phyloP scores from a whole-genome alignment of 164 flowering plant genomes.

The Macadamia tetraphylla region DNA sequence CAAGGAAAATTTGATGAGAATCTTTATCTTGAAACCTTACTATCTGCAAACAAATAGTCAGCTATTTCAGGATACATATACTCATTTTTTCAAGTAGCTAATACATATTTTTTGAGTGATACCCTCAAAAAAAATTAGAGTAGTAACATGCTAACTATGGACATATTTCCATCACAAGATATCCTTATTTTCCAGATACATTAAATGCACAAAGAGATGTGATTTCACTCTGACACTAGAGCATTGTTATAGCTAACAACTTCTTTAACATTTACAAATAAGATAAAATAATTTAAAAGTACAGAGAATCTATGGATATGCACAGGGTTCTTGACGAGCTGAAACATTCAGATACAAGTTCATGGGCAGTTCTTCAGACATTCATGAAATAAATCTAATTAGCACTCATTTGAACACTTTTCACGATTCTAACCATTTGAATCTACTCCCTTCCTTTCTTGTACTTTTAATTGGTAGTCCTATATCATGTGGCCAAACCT shows the following conservation, averaged over 20 bases:
- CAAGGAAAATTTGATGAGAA: constrained; percentile 96
- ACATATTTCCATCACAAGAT: neutral
- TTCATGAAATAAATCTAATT: too few species aligned
- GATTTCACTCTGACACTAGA: too few species aligned
- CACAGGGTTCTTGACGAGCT: neutral
- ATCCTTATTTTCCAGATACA: neutral
- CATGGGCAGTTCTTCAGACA: neutral
- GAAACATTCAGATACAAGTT: neutral
- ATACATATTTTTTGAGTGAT: neutral
- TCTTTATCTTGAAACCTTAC: constrained; percentile 95
- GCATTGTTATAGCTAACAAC: too few species aligned
- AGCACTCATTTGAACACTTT: too few species aligned
- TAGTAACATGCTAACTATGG: neutral
- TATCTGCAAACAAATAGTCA: constrained; percentile 42
- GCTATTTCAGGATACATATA: neutral
- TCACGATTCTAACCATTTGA: too few species aligned
- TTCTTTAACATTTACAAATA: too few species aligned
- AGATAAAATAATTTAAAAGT: too few species aligned
- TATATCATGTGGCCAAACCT: too few species aligned
- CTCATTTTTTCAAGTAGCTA: neutral
- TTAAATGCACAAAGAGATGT: too few species aligned
- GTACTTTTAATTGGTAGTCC: too few species aligned
- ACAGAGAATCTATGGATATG: too few species aligned
- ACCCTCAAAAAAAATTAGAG: neutral
- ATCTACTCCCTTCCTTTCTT: too few species aligned